phyloP scores from a whole-genome alignment of 805 yeast species.

The Suhomyces tanzawaensis region DNA sequence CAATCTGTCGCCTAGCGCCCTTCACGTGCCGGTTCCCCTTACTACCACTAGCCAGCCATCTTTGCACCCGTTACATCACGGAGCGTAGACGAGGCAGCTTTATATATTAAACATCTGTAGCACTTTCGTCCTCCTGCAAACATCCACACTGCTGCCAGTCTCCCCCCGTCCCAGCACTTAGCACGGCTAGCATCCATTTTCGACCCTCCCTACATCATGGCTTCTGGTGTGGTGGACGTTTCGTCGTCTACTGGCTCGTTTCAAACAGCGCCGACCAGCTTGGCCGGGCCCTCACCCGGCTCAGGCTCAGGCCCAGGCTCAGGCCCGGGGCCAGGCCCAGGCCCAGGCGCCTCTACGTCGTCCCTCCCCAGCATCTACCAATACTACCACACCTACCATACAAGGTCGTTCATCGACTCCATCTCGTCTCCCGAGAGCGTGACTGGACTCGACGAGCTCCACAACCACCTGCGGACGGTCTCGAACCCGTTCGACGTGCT shows the following conservation, averaged over 20 bases:
- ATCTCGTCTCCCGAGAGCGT: background rate
- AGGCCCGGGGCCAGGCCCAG: background rate
- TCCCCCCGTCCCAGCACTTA: too few species aligned
- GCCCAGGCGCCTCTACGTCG: background rate
- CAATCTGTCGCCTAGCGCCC: too few species aligned
- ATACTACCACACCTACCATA: constrained; percentile 6
- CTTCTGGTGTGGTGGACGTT: constrained; percentile 4
- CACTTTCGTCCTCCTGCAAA: too few species aligned
- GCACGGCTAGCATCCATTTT: too few species aligned
- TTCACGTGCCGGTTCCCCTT: too few species aligned
- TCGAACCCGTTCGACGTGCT: too few species aligned
- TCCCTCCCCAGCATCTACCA: constrained; percentile 7
- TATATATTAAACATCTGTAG: too few species aligned
- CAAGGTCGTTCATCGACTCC: constrained; percentile 3
- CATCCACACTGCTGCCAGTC: too few species aligned
- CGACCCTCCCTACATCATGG: constrained; percentile 2
- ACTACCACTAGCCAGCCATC: too few species aligned
- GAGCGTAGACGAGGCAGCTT: too few species aligned
- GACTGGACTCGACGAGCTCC: background rate
- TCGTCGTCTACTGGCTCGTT: constrained; percentile 15
- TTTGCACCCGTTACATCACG: too few species aligned
- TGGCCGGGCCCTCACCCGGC: background rate
- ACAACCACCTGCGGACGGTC: too few species aligned
- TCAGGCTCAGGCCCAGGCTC: background rate
- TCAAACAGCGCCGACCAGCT: constrained; percentile 11